Percentiles rank a stretch among this genome's conserved stretches.
Evolutionary conservation across 2,329 filamentous ascomycete genomes (phyloP).

Genomic region (Arthrobotrys sphaeroides): DNA sequence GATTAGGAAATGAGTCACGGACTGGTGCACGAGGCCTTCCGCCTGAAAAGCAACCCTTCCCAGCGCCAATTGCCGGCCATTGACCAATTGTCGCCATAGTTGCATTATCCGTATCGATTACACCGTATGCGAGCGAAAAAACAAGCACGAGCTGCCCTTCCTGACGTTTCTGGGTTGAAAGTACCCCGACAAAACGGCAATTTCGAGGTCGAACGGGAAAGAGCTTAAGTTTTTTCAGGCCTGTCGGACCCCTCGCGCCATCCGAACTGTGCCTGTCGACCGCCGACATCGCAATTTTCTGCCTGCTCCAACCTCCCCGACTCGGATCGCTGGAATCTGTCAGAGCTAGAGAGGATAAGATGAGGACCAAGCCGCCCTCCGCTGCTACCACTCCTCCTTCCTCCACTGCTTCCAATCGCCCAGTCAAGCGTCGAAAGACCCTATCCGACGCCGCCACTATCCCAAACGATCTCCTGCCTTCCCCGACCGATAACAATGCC

Average conservation of each 20-base stretch:
- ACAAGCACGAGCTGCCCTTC: conserved; percentile 15
- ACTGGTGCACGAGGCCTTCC: conserved; percentile 26
- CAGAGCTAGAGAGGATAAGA: conserved; percentile 39
- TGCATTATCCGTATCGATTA: conserved; percentile 26
- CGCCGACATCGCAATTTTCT: conserved; percentile 54
- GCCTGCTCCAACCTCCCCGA: conserved; percentile 43
- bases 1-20: conserved; percentile 54
- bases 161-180: conserved; percentile 28
- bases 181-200: conserved; percentile 41
- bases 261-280: conserved; percentile 35
- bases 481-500: conserved; percentile 45
- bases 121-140: conserved; percentile 26
- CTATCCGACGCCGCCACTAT: conserved; percentile 38
- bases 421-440: conserved; percentile 53
- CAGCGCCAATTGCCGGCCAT: conserved; percentile 24
- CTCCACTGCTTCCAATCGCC: conserved; percentile 50
- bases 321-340: conserved; percentile 36
- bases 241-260: conserved; percentile 18
- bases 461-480: conserved; percentile 40
- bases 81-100: conserved; percentile 47
- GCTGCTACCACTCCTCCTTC: conserved; percentile 52
- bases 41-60: conserved; percentile 50
- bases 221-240: conserved; percentile 27
- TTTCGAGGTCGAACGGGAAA: background rate
- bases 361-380: conserved; percentile 52